Base-by-base conservation (phyloP, 805 yeast species). In the Wickerhamomyces rabaulensis region DNA sequence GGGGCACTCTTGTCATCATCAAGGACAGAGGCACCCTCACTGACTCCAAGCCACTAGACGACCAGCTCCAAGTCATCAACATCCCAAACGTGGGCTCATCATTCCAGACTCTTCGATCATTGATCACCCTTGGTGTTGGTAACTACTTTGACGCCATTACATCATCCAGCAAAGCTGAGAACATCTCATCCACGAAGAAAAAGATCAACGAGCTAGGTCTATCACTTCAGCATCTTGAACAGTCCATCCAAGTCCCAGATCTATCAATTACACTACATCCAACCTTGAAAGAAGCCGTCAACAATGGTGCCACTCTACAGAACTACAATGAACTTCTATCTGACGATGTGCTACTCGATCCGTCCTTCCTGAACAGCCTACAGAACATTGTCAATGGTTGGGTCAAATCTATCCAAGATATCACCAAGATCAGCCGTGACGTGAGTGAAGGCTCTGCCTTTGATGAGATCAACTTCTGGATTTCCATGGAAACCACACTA, bases 381-480 rank as follows among this genome's bases (percentile, higher is more conserved):
- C 95, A 94, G 45, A 63, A 72, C 3, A 71, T 73, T 2, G 95
- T 82, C 9, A 87, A 87, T 55, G 68, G 69, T 3, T 91, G 97
- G 97, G 78, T 83, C 16, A 77, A 72, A 50, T 75, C 77, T 29
- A 76, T 83, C 13, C 83, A 81, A 50, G 62, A 71, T 1, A 68
- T 88, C 6, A 78, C 89, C 0, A 67, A 68, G 21, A 56, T 82
- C 21, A 62, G 74, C 12, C 76, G 80, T 39, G 76, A 76, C 23
- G 78, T 85, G 0, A 49, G 65, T 0, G 80, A 75, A 23, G 89
- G 87, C 2, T 65, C 79, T 0, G 73, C 79, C 1, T 53, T 64
- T 2, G 89, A 84, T 37, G 97, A 91, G 56, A 70, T 85, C 3
- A 78, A 74, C 41, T 90, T 86, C 53, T 91, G 97, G 97, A 66